phyloP scores from a whole-genome alignment of 495 filamentous ascomycete species.

The Talaromyces adpressus region DNA sequence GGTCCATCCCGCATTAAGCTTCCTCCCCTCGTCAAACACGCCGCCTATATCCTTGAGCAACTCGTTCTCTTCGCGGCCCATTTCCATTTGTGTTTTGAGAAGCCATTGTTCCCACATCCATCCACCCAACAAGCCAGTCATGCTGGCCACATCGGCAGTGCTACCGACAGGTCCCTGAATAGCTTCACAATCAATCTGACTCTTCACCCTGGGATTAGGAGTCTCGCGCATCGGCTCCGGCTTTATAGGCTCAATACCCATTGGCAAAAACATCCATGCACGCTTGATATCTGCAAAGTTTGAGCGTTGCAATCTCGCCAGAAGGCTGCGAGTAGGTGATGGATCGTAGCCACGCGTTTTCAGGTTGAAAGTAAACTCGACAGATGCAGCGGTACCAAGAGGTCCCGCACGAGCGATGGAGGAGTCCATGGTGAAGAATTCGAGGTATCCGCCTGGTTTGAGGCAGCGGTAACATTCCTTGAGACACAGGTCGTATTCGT shows the following conservation, averaged over 20 bases:
- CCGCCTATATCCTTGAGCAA: constrained; percentile 70
- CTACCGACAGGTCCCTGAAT: constrained; percentile 67
- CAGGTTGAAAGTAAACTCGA: constrained; percentile 85
- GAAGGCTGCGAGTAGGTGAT: constrained; percentile 67
- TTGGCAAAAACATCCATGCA: constrained; percentile 84
- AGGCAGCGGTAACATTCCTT: constrained; percentile 82
- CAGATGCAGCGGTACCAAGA: constrained; percentile 66
- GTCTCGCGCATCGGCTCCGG: constrained; percentile 38
- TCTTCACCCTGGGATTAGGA: constrained; percentile 47
- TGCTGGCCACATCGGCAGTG: constrained; percentile 61
- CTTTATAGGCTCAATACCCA: constrained; percentile 57
- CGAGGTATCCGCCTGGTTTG: constrained; percentile 86
- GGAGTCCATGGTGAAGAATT: constrained; percentile 83
- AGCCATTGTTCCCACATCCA: constrained; percentile 98
- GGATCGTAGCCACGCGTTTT: constrained; percentile 85
- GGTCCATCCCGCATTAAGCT: constrained; percentile 75
- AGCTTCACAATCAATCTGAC: constrained; percentile 43
- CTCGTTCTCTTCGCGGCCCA: constrained; percentile 56
- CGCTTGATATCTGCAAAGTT: constrained; percentile 77
- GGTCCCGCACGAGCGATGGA: constrained; percentile 80
- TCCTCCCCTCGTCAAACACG: constrained; percentile 78
- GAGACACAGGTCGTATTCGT: constrained; percentile 86
- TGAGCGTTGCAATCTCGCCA: constrained; percentile 61
- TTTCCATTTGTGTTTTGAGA: constrained; percentile 76
- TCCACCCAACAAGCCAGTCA: constrained; percentile 75